Evolutionary conservation across 139 green algal species (phyloP).

Genomic region (Edaphochlamys debaryana): DNA sequence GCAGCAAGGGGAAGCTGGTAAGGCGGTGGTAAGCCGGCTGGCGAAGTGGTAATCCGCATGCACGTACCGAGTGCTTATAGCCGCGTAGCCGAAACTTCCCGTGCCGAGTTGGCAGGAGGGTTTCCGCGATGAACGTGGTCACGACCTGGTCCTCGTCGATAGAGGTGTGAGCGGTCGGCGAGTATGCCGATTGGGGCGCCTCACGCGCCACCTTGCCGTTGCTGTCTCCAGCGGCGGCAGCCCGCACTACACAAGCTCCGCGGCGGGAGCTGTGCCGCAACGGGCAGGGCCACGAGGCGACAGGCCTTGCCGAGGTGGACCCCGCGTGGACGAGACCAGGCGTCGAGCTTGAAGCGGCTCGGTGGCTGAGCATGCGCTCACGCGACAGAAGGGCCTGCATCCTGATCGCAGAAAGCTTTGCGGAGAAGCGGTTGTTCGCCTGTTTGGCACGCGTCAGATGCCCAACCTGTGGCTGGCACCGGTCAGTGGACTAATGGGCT

Average conservation of each 20-base stretch:
- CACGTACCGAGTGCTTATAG: conserved; percentile 89
- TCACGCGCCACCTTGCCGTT: too few relatives aligned
- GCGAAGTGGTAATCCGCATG: too few relatives aligned
- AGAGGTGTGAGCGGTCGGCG: neutral
- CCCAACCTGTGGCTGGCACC: too few relatives aligned
- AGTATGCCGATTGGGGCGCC: neutral
- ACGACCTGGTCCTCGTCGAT: conserved; percentile 43
- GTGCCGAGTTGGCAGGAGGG: conserved; percentile 85
- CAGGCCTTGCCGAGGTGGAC: neutral
- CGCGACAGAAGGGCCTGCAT: too few relatives aligned
- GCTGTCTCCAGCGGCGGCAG: neutral
- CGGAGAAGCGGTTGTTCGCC: too few relatives aligned
- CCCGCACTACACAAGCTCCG: neutral
- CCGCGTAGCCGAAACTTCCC: conserved; percentile 88
- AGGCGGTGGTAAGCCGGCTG: too few relatives aligned
- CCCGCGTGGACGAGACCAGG: neutral
- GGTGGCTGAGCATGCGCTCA: conserved; percentile 23
- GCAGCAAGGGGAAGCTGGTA: too few relatives aligned
- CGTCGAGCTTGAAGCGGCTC: conserved; percentile 9
- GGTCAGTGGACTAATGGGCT: too few relatives aligned
- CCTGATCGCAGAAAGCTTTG: too few relatives aligned
- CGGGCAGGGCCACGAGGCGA: too few relatives aligned
- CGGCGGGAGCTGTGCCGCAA: neutral
- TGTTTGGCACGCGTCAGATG: too few relatives aligned
- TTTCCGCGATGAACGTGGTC: conserved; percentile 93